phyloP scores from a whole-genome alignment of 2,329 filamentous ascomycete species.

The Geoglossum cookeanum region DNA sequence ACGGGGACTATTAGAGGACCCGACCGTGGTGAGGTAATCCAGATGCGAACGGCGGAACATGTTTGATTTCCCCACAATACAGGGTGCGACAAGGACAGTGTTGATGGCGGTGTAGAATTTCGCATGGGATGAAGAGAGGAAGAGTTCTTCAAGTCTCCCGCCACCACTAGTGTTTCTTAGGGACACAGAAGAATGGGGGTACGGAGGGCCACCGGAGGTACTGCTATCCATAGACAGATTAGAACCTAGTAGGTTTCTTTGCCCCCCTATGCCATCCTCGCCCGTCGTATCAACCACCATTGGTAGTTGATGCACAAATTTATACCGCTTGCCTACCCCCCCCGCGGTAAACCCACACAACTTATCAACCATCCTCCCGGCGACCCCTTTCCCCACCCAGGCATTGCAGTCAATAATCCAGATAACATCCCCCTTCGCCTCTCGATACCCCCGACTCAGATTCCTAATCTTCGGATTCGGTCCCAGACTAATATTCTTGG shows the following conservation, averaged over 20 bases:
- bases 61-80: conserved; percentile 90
- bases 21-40: conserved; percentile 43
- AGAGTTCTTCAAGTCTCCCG: conserved; percentile 79
- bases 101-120: conserved; percentile 99
- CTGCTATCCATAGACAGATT: neutral
- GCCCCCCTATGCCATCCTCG: conserved; percentile 10
- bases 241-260: neutral
- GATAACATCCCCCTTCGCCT: conserved; percentile 70
- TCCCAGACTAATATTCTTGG: conserved; percentile 40
- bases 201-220: neutral
- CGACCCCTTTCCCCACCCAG: conserved; percentile 65
- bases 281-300: conserved; percentile 52
- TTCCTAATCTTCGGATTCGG: conserved; percentile 98
- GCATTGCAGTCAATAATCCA: conserved; percentile 97
- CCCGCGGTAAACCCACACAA: conserved; percentile 46
- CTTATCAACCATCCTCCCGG: conserved; percentile 76
- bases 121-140: conserved; percentile 81
- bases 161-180: conserved; percentile 25
- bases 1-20: conserved; percentile 21
- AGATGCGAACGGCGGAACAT: conserved; percentile 94
- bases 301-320: conserved; percentile 89
- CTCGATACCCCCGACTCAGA: conserved; percentile 79
- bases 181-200: neutral
- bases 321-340: conserved; percentile 39
- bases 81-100: conserved; percentile 74